These are phyloP conservation scores for Lippia alba DNA, from an alignment of 305 asterid genomes.

Conservation along the genomic window DNA sequence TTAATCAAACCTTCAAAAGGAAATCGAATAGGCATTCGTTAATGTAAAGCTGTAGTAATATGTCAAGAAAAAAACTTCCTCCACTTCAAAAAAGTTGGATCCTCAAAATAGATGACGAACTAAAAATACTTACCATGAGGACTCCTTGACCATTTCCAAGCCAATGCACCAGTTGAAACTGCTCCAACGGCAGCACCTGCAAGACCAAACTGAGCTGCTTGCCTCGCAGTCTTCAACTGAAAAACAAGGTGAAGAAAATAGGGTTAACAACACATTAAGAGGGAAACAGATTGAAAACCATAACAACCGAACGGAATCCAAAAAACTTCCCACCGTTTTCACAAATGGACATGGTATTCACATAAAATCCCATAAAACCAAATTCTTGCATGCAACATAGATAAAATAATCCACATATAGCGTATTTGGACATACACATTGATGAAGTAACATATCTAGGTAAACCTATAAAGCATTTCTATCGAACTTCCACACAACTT, in stretches of 20 bases:
- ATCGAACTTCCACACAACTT: constrained; percentile 18
- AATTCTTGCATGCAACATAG: background rate
- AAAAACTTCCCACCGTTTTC: background rate
- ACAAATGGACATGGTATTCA: constrained; percentile 11
- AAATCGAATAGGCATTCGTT: background rate
- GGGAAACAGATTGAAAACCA: constrained; percentile 7
- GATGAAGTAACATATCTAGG: background rate
- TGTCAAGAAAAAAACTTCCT: constrained; percentile 15
- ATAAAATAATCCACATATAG: background rate
- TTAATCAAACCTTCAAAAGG: background rate
- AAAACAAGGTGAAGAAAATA: constrained; percentile 27
- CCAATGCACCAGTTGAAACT: constrained; percentile 67
- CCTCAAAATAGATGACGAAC: background rate
- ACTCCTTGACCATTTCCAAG: constrained; percentile 86
- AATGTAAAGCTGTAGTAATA: background rate
- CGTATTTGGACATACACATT: background rate
- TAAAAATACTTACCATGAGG: constrained; percentile 63
- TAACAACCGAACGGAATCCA: background rate
- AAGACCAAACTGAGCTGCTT: constrained; percentile 66
- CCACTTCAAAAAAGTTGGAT: background rate
- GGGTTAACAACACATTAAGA: background rate
- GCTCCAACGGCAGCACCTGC: constrained; percentile 84
- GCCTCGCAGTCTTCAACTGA: constrained; percentile 83
- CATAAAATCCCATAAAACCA: background rate
- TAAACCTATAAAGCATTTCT: constrained; percentile 11